These are phyloP conservation scores for Rhodotorula sp. DNA, from an alignment of 1,284 basidiomycete species.

Conservation along the genomic window DNA sequence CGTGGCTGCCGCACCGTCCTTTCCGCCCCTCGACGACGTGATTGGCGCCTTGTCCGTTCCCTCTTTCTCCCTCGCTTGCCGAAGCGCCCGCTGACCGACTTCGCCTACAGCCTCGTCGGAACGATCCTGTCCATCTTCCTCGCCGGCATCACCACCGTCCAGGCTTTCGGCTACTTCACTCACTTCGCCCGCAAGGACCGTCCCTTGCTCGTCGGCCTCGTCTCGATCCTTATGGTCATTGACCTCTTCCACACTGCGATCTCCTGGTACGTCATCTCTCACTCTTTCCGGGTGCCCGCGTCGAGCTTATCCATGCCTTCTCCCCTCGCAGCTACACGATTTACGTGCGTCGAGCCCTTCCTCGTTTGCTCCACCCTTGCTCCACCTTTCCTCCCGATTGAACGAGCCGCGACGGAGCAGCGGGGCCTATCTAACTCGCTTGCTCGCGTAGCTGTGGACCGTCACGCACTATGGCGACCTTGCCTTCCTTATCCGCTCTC, in stretches of 20 bases:
- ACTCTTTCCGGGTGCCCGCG: neutral
- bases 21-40: constrained; percentile 9
- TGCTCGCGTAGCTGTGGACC: constrained; percentile 1
- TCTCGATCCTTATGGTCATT: neutral
- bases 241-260: constrained; percentile 10
- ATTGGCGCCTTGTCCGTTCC: constrained; percentile 7
- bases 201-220: neutral
- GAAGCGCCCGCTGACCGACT: neutral
- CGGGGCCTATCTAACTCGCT: too few species aligned
- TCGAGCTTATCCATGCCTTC: neutral
- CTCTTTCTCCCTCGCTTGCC: neutral
- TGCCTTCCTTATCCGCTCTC: neutral
- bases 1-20: neutral
- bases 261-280: neutral
- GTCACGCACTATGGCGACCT: constrained; percentile 18
- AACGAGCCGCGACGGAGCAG: too few species aligned
- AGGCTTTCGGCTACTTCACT: neutral
- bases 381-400: neutral
- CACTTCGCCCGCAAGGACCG: neutral
- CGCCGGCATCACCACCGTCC: constrained; percentile 8
- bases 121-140: constrained; percentile 12
- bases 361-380: neutral
- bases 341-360: neutral
- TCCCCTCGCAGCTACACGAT: constrained; percentile 6
- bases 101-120: neutral